phyloP scores from a whole-genome alignment of 2,329 filamentous ascomycete genomes.

The Thelonectria blattea region DNA sequence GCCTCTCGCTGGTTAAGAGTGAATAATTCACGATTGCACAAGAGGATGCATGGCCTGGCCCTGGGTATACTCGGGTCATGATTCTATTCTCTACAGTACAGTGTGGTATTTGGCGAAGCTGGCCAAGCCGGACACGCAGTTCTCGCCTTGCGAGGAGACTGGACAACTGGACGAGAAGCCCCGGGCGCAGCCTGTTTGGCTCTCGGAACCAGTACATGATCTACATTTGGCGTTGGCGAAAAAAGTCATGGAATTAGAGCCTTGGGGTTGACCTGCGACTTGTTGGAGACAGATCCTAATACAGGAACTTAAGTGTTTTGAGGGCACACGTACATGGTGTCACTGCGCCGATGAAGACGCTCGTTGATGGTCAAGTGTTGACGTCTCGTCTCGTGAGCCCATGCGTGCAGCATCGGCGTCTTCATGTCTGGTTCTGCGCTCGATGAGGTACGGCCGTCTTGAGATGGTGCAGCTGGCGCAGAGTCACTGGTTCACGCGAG shows the following conservation, averaged over 20 bases:
- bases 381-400: constrained; percentile 24
- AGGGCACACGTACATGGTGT: constrained; percentile 20
- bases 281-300: constrained; percentile 26
- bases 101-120: not conserved
- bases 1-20: constrained; percentile 34
- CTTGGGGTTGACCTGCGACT: constrained; percentile 20
- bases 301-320: constrained; percentile 16
- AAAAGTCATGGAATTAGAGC: constrained; percentile 31
- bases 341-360: constrained; percentile 17
- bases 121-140: not conserved
- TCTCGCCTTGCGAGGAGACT: not conserved
- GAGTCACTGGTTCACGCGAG: not conserved
- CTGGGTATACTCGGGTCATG: not conserved
- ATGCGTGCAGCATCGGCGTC: constrained; percentile 22
- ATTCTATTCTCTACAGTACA: not conserved
- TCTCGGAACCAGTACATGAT: constrained; percentile 27
- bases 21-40: not conserved
- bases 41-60: not conserved
- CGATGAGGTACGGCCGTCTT: not conserved
- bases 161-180: not conserved
- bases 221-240: constrained; percentile 33
- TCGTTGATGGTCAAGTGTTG: constrained; percentile 27
- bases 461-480: not conserved
- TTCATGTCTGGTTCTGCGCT: not conserved
- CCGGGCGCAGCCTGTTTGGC: not conserved